Evolutionary conservation across 768 basidiomycete species (phyloP).

Genomic region (Leccinum subtestaceum): DNA sequence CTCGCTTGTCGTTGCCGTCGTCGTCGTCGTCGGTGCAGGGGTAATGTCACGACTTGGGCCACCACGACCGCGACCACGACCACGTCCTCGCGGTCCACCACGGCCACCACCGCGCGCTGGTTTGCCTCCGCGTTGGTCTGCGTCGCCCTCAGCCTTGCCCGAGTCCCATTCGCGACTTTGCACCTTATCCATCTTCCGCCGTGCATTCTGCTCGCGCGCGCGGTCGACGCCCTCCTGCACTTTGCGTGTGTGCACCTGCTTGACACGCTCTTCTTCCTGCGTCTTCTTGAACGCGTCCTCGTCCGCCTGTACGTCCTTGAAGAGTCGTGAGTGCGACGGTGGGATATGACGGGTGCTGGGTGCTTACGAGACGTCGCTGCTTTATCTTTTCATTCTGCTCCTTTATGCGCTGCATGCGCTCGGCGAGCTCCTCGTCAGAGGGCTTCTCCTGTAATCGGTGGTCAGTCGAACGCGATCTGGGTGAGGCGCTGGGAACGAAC

Average conservation of each 20-base stretch:
- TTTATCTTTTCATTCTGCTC: slow-evolving; percentile 78
- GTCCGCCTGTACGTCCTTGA: slow-evolving; percentile 76
- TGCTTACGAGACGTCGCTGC: slow-evolving; percentile 57
- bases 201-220: slow-evolving; percentile 75
- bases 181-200: slow-evolving; percentile 77
- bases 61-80: slow-evolving; percentile 35
- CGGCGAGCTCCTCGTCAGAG: slow-evolving; percentile 62
- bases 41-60: slow-evolving; percentile 9
- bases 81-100: slow-evolving; percentile 35
- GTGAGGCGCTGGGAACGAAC: slow-evolving; percentile 35
- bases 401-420: slow-evolving; percentile 66
- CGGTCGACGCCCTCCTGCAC: slow-evolving; percentile 68
- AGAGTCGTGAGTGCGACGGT: neutral
- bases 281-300: slow-evolving; percentile 74
- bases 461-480: slow-evolving; percentile 11
- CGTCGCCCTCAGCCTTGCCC: slow-evolving; percentile 33
- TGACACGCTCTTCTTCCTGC: slow-evolving; percentile 61
- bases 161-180: slow-evolving; percentile 84
- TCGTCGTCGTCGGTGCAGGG: neutral
- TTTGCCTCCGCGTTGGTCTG: slow-evolving; percentile 24
- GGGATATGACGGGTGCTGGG: neutral
- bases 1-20: neutral
- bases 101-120: slow-evolving; percentile 31
- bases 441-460: slow-evolving; percentile 56
- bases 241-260: slow-evolving; percentile 55